A percentile compares a stretch with the other conserved stretches of the same genome.
Conservation (phyloP, 176 grass and related monocot genomes). For the Melocanna baccifera region DNA sequence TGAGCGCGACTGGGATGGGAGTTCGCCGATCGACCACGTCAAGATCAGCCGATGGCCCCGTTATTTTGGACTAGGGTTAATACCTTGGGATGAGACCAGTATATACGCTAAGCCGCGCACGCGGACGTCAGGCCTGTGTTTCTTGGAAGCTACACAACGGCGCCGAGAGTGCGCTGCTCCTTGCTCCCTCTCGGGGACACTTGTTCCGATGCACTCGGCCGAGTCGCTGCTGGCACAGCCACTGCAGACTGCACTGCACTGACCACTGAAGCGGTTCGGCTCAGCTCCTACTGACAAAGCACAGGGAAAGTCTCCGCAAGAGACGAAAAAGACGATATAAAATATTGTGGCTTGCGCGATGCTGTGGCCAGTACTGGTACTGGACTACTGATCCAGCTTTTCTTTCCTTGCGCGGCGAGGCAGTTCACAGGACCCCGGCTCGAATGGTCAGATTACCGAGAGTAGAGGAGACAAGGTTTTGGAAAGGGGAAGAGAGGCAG, state of each 20-base stretch:
- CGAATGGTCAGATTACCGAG: background rate
- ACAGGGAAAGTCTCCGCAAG: background rate
- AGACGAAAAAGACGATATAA: background rate
- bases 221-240: background rate
- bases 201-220: background rate
- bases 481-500: background rate
- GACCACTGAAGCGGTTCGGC: background rate
- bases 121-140: background rate
- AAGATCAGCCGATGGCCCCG: background rate
- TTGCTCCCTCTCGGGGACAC: background rate
- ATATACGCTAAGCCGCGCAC: background rate
- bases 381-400: background rate
- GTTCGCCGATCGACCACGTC: conserved; percentile 29
- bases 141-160: background rate
- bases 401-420: background rate
- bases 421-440: background rate
- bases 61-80: no score
- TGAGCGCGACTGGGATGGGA: background rate
- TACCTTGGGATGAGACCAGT: no score
- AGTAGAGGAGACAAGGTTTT: background rate
- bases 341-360: background rate
- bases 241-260: background rate
- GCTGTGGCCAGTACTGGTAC: background rate
- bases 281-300: background rate
- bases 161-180: background rate